Percentiles rank a stretch among this genome's conserved stretches.
These are phyloP conservation scores for Talaromyces sp. DNA, from an alignment of 2,329 filamentous ascomycete genomes.

Conservation along the genomic window DNA sequence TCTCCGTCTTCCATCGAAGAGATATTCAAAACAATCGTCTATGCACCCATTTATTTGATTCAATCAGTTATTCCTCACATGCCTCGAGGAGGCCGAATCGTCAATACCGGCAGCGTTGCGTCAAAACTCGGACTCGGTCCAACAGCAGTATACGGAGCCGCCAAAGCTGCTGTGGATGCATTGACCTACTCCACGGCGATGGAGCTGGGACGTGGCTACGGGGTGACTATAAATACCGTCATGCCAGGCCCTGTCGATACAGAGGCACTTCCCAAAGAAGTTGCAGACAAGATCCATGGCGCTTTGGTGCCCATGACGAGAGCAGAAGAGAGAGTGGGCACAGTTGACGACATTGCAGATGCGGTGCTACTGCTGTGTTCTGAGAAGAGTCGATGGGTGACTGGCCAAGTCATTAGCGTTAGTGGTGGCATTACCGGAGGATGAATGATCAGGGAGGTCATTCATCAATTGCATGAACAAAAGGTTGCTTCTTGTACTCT, in stretches of 20 bases:
- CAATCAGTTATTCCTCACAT: constrained; percentile 20
- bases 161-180: constrained; percentile 18
- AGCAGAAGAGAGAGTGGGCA: constrained; percentile 30
- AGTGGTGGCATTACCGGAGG: constrained; percentile 30
- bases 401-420: constrained; percentile 38
- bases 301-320: constrained; percentile 20
- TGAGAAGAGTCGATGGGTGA: constrained; percentile 41
- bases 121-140: constrained; percentile 19
- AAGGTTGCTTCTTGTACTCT: too few relatives aligned
- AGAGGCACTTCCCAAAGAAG: constrained; percentile 20
- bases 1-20: constrained; percentile 11
- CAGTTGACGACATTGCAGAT: constrained; percentile 38
- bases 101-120: constrained; percentile 27
- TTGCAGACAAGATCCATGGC: constrained; percentile 5
- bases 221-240: constrained; percentile 42
- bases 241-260: constrained; percentile 37
- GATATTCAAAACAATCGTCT: constrained; percentile 14
- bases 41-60: constrained; percentile 13
- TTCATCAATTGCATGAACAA: not conserved
- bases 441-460: not conserved
- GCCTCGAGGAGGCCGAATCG: constrained; percentile 29
- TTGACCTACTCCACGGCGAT: constrained; percentile 12
- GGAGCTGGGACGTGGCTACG: constrained; percentile 30
- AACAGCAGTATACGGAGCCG: constrained; percentile 14
- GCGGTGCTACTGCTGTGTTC: constrained; percentile 34